Percentiles rank a stretch among this genome's conserved stretches.
Conservation (phyloP, 768 basidiomycete genomes). For the Pisolithus microcarpus region DNA sequence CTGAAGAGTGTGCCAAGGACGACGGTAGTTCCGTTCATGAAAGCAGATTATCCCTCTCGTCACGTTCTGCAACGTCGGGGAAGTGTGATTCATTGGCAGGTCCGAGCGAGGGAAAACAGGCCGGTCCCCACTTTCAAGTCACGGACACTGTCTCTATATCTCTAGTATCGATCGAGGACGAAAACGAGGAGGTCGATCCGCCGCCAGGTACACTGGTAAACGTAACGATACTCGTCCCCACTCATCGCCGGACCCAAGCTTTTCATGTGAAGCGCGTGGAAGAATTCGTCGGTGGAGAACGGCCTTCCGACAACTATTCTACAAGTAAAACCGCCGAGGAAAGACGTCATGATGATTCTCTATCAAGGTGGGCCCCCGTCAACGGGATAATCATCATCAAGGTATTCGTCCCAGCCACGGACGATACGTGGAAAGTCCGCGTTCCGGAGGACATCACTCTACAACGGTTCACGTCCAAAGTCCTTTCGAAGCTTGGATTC, state of each 20-base stretch:
- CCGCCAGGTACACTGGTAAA: not conserved
- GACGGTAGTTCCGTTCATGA: no score
- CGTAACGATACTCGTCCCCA: not conserved
- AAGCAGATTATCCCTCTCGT: no score
- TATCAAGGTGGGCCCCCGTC: slow-evolving; percentile 24
- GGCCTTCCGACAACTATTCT: not conserved
- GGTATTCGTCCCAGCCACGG: slow-evolving; percentile 32
- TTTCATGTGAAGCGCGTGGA: not conserved
- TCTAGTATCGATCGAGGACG: not conserved
- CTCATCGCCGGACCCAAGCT: slow-evolving; percentile 2
- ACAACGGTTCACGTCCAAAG: slow-evolving; percentile 24
- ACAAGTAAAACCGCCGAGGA: not conserved
- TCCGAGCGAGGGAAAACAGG: no score
- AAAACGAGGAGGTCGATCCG: not conserved
- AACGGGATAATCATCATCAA: slow-evolving; percentile 33
- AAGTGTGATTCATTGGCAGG: no score
- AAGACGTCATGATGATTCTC: not conserved
- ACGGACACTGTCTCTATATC: not conserved
- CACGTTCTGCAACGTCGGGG: no score
- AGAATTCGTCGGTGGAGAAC: not conserved
- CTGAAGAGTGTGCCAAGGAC: no score
- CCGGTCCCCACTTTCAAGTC: not conserved
- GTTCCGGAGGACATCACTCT: slow-evolving; percentile 27
- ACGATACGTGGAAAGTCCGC: slow-evolving; percentile 35
- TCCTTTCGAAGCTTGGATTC: slow-evolving; percentile 32